Evolutionary conservation across 2,329 filamentous ascomycete species (phyloP).

Genomic region (Sarocladiaceae sp.): DNA sequence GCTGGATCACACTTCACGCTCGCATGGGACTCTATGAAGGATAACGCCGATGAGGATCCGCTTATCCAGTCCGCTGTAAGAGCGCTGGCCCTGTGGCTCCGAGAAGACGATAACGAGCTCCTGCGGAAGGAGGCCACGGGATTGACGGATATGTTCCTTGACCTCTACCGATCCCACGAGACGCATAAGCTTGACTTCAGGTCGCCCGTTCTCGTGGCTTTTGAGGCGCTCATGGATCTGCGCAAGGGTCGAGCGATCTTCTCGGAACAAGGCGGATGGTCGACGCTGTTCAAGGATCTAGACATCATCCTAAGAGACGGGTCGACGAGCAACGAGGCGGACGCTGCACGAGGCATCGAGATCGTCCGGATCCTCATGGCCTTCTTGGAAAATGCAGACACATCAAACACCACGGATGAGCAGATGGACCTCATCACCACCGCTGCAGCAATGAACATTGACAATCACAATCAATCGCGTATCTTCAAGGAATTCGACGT

Average conservation of each 20-base stretch:
- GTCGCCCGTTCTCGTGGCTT: conserved; percentile 49
- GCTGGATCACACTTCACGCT: conserved; percentile 42
- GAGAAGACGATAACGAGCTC: conserved; percentile 58
- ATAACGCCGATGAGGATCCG: conserved; percentile 45
- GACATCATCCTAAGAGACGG: conserved; percentile 32
- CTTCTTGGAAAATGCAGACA: conserved; percentile 40
- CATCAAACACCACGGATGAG: conserved; percentile 37
- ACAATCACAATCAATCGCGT: conserved; percentile 19
- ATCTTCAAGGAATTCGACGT: conserved; percentile 43
- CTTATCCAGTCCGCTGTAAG: conserved; percentile 53
- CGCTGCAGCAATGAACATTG: conserved; percentile 41
- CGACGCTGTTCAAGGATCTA: conserved; percentile 44
- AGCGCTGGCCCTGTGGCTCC: conserved; percentile 58
- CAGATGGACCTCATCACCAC: conserved; percentile 52
- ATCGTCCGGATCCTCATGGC: conserved; percentile 49
- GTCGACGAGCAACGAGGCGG: conserved; percentile 19
- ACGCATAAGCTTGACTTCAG: conserved; percentile 43
- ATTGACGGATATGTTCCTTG: conserved; percentile 57
- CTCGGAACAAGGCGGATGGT: conserved; percentile 47
- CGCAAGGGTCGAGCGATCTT: conserved; percentile 42
- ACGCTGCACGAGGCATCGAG: conserved; percentile 43
- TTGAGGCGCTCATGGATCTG: conserved; percentile 50
- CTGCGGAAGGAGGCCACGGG: conserved; percentile 51
- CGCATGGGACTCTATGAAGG: conserved; percentile 51
- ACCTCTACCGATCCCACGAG: conserved; percentile 45